Percentiles rank a stretch among this genome's conserved stretches.
Evolutionary conservation across 192 early-diverging fungal species (phyloP).

Genomic region (Mortierella antarctica): DNA sequence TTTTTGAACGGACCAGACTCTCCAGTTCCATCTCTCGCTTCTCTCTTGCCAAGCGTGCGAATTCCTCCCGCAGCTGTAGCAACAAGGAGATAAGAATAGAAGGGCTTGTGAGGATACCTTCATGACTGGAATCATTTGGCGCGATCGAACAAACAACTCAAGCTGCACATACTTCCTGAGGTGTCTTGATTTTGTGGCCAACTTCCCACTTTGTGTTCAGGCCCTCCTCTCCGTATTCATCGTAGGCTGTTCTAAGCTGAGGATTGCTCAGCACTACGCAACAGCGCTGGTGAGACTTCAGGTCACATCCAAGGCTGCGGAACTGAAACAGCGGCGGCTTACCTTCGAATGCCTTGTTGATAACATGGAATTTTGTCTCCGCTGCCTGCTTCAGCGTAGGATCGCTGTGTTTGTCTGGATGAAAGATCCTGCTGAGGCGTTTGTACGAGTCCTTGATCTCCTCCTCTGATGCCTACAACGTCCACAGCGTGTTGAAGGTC

Average conservation of each 20-base stretch:
- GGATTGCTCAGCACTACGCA: constrained; percentile 79
- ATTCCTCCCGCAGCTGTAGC: constrained; percentile 71
- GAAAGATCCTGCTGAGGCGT: constrained; percentile 77
- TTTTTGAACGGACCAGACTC: constrained; percentile 70
- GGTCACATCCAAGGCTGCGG: neutral
- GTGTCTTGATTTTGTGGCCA: constrained; percentile 74
- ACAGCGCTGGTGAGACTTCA: neutral
- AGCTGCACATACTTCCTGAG: constrained; percentile 62
- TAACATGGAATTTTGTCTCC: constrained; percentile 79
- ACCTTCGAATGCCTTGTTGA: constrained; percentile 84
- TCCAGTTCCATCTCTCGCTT: constrained; percentile 74
- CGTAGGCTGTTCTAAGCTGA: constrained; percentile 85
- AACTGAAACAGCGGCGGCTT: neutral
- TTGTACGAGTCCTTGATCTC: constrained; percentile 82
- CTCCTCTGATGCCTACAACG: constrained; percentile 64
- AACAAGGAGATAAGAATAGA: neutral
- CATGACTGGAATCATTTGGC: neutral
- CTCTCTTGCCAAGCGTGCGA: constrained; percentile 69
- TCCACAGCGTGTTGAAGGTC: too few relatives aligned
- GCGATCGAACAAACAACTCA: neutral
- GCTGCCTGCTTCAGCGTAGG: constrained; percentile 72
- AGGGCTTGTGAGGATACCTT: neutral
- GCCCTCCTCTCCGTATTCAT: constrained; percentile 93
- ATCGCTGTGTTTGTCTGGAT: constrained; percentile 80
- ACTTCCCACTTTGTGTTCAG: constrained; percentile 70